Percentiles rank a stretch among this genome's conserved stretches.
These are phyloP conservation scores for Cutaneotrichosporon sp. DNA, from an alignment of 1,284 basidiomycete genomes.

Conservation along the genomic window DNA sequence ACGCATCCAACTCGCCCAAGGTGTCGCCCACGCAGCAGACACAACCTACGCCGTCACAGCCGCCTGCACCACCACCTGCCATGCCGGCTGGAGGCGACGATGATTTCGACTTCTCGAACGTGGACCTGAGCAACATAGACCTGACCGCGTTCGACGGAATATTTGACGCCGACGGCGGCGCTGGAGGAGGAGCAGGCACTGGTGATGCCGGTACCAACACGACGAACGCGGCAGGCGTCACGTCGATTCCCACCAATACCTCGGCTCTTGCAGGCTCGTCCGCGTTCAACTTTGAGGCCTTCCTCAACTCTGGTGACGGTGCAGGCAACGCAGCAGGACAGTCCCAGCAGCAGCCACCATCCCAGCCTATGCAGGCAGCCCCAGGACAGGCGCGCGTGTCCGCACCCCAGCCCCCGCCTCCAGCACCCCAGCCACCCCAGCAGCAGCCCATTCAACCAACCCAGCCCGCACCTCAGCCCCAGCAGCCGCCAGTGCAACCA, in stretches of 20 bases:
- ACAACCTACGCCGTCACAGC: not conserved
- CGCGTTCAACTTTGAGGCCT: constrained; percentile 6
- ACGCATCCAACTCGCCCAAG: constrained; percentile 7
- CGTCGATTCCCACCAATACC: not conserved
- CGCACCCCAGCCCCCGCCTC: not conserved
- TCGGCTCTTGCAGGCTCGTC: not conserved
- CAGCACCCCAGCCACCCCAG: constrained; percentile 8
- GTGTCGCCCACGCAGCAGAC: not conserved
- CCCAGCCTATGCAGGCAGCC: constrained; percentile 8
- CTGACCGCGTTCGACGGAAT: constrained; percentile 21
- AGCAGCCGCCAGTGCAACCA: not conserved
- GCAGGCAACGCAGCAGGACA: not conserved
- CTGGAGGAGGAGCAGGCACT: not conserved
- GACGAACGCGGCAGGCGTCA: not conserved
- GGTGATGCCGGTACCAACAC: not conserved
- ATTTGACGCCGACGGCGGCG: constrained; percentile 13
- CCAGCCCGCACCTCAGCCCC: not conserved
- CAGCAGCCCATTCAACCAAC: constrained; percentile 6
- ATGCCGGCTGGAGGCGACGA: not conserved
- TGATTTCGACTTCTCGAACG: constrained; percentile 16
- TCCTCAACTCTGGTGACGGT: not conserved
- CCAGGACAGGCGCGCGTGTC: not conserved
- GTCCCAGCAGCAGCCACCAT: constrained; percentile 10
- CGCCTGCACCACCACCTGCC: constrained; percentile 10
- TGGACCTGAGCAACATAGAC: constrained; percentile 23